Evolutionary conservation across 371 early-diverging fungal genomes (phyloP).

Genomic region (Mucor piriformis): DNA sequence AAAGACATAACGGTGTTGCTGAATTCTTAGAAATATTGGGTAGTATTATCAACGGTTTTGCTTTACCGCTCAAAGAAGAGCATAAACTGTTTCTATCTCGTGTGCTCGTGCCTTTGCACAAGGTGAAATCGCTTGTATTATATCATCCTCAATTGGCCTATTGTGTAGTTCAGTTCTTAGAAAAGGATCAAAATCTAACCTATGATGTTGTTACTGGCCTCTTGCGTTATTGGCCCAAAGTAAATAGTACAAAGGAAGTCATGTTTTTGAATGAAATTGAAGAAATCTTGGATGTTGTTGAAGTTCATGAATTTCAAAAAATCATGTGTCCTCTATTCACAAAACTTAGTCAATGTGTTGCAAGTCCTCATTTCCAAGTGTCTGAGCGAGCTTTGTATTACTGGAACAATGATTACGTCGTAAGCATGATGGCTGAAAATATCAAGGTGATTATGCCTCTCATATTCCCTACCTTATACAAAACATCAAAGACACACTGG

Average conservation of each 20-base stretch:
- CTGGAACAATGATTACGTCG: constrained; percentile 97
- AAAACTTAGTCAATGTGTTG: constrained; percentile 87
- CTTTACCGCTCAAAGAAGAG: constrained; percentile 94
- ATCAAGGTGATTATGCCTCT: constrained; percentile 87
- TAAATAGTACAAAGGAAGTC: constrained; percentile 94
- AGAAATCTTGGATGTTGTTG: constrained; percentile 91
- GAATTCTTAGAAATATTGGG: constrained; percentile 95
- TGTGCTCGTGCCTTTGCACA: constrained; percentile 92
- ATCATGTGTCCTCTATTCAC: constrained; percentile 88
- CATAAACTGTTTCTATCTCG: constrained; percentile 90
- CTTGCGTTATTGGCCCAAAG: constrained; percentile 95
- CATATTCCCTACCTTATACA: constrained; percentile 86
- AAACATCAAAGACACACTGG: constrained; percentile 94
- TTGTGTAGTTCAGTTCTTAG: constrained; percentile 95
- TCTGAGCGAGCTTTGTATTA: constrained; percentile 93
- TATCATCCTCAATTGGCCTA: constrained; percentile 96
- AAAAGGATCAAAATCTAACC: constrained; percentile 89
- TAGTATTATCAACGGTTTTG: constrained; percentile 97
- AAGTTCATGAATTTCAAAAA: constrained; percentile 84
- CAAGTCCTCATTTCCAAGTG: constrained; percentile 94
- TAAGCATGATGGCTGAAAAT: constrained; percentile 89
- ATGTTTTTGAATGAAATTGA: constrained; percentile 97
- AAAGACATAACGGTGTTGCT: constrained; percentile 94
- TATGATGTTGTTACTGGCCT: constrained; percentile 86
- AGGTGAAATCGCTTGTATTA: constrained; percentile 83